phyloP scores from a whole-genome alignment of 495 filamentous ascomycete genomes.

The Neurospora sp. region DNA sequence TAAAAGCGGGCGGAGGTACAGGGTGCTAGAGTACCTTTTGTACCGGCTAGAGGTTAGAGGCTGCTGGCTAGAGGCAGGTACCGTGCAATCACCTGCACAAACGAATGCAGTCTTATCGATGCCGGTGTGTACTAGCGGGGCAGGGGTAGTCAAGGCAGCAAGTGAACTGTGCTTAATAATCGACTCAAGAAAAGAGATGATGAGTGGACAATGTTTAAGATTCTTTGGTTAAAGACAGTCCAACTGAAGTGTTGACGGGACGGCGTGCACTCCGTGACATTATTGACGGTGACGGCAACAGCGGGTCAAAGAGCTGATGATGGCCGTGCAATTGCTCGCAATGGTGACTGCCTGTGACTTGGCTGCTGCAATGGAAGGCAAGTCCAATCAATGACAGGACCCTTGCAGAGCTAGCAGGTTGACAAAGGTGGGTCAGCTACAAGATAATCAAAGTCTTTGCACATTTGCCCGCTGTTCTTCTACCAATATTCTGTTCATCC shows the following conservation, averaged over 20 bases:
- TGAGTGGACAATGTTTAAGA: not conserved
- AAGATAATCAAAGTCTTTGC: not conserved
- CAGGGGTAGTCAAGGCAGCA: not conserved
- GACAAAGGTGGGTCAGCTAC: not conserved
- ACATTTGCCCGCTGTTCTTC: no score
- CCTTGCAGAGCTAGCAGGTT: not conserved
- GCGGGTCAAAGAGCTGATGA: not conserved
- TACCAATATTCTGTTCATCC: not conserved
- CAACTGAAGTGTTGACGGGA: not conserved
- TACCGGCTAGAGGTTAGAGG: not conserved
- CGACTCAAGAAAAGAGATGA: not conserved
- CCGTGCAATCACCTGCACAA: not conserved
- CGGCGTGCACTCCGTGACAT: not conserved
- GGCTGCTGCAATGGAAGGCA: not conserved
- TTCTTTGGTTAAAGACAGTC: not conserved
- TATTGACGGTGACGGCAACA: not conserved
- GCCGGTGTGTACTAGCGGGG: not conserved
- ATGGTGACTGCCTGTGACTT: not conserved
- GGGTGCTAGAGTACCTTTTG: not conserved
- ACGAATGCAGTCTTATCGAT: not conserved
- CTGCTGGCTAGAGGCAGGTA: not conserved
- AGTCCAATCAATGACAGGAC: not conserved
- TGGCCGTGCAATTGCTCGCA: not conserved
- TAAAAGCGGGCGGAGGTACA: not conserved
- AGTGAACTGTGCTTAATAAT: no score